Evolutionary conservation across 176 grass and related monocot species (phyloP), one percentile per base, ranked within the genome.

Genomic region (Carex cristatella): DNA sequence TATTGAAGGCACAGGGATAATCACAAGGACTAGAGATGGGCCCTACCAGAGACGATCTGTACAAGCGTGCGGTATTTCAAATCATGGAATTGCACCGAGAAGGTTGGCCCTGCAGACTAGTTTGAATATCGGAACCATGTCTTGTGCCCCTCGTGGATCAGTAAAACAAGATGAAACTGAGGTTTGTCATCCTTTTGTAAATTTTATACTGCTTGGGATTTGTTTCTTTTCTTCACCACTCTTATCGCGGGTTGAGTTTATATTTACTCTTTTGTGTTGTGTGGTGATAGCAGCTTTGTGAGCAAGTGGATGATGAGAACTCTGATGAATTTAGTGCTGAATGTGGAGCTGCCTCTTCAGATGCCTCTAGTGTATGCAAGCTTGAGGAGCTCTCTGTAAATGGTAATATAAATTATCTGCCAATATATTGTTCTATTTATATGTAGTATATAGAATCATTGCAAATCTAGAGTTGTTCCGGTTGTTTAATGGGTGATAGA

Each of bases 1-100:
- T 57, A 10, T 79, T 78, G 56, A 19, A 69, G 80, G 27, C 61
- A 83, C 62, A 49, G 81, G 81, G 46, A 83, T 83, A 66, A 56
- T 5, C 16, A 55, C 14, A 55, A 83, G 81, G 63, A 12, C 61
- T 28, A 83, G 81, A 83, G 48, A 13, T 67, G 59, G 37, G 16
- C 4, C 5, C 27, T 35, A 51, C 53, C 28, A 58, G 1, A 79
- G 73, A 48, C 23, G 76, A 15, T 65, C 60, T 82, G 5, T 86
- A 37, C 81, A 81, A 8, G 79, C 66, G 55, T 84, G 55, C 53
- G 1, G 23, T 68, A 0, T 84, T 56, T 18, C 87, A 2, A 44
- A 44, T 33, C 92, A 99, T 42, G 93, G 93, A 37, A 57, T 10
- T 85, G 93, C 91, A 86, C 0, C 0, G 8, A 95, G 86, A 88